Percentiles rank a stretch among this genome's conserved stretches.
These are phyloP conservation scores for Arthroderma sp. DNA, from an alignment of 2,329 filamentous ascomycete species.

Conservation along the genomic window DNA sequence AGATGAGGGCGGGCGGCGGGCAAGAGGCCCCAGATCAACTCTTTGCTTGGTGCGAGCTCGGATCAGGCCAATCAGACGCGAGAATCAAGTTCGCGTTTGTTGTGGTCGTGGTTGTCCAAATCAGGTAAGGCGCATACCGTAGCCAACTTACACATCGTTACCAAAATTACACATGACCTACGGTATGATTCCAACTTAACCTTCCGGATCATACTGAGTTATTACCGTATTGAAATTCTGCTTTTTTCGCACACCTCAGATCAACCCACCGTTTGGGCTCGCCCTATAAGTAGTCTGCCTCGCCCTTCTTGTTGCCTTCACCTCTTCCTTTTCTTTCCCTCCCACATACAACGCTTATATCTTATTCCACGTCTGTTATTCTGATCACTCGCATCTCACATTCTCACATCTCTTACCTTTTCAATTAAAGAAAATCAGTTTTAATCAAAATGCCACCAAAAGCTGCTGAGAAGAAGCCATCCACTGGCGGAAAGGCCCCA, in stretches of 20 bases:
- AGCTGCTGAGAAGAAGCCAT: slow-evolving; percentile 95
- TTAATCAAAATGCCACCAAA: slow-evolving; percentile 72
- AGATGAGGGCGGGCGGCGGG: slow-evolving; percentile 19
- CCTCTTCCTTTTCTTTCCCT: slow-evolving; percentile 25
- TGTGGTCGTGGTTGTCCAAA: slow-evolving; percentile 12
- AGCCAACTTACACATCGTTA: no score
- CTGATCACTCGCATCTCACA: slow-evolving; percentile 13
- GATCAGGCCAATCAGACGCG: slow-evolving; percentile 27
- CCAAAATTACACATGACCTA: no score
- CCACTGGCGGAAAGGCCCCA: slow-evolving; percentile 81
- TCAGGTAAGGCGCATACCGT: slow-evolving; percentile 5
- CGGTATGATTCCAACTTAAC: slow-evolving; percentile 17
- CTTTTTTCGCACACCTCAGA: slow-evolving; percentile 30
- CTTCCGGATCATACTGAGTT: slow-evolving; percentile 33
- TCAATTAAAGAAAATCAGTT: background rate
- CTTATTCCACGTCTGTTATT: slow-evolving; percentile 3
- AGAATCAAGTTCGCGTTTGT: slow-evolving; percentile 15
- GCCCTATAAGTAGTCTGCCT: slow-evolving; percentile 34
- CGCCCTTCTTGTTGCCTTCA: slow-evolving; percentile 24
- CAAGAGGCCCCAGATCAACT: slow-evolving; percentile 32
- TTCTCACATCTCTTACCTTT: slow-evolving; percentile 20
- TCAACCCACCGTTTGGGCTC: slow-evolving; percentile 29
- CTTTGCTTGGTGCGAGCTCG: slow-evolving; percentile 15
- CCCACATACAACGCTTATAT: slow-evolving; percentile 9
- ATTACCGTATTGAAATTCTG: slow-evolving; percentile 35